Evolutionary conservation across 371 early-diverging fungal species (phyloP), one percentile per base, ranked within the genome.

Genomic region (Mucor mucedo): DNA sequence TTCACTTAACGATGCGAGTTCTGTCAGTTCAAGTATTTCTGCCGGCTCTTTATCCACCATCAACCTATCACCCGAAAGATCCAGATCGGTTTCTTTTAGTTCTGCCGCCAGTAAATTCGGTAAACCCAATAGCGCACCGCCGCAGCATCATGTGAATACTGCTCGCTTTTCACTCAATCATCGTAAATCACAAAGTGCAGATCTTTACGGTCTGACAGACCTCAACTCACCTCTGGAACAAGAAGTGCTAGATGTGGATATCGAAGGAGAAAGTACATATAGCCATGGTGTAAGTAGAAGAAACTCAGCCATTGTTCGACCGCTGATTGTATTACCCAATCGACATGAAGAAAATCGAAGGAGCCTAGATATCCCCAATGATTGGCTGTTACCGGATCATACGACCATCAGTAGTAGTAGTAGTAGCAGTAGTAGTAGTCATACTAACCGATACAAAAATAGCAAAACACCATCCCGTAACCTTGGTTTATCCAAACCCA

Each of bases 141-240:
- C 38, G 28, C 30, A 50, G 28, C 30, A 50, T 57, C 53, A 42
- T 48, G 40, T 28, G 35, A 55, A 42, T 54, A 28, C 48, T n/a
- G 16, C 56, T 55, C 48, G 52, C 50, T 29, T 55, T 53, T 44
- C 52, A 58, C 38, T 58, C 55, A 73, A 76, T 5, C 80, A 80
- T 52, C 72, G 80, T 13, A 80, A 80, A 62, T 71, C 78, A 9
- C 76, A 77, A 29, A 80, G 80, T 55, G 78, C 78, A 1, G 80
- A 80, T 59, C 54, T 80, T 13, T 63, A 72, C 14, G 54, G 62
- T 4, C 35, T 75, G 32, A 41, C 60, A 2, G 63, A 58, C 48
- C 45, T 56, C 21, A 21, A 32, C 52, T 55, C 62, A 39, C 7
- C 52, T 7, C 39, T 55, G 10, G 57, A 57, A n/a, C 44, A 58